phyloP scores from a whole-genome alignment of 2,329 filamentous ascomycete species.

The Apiospora arundinis region DNA sequence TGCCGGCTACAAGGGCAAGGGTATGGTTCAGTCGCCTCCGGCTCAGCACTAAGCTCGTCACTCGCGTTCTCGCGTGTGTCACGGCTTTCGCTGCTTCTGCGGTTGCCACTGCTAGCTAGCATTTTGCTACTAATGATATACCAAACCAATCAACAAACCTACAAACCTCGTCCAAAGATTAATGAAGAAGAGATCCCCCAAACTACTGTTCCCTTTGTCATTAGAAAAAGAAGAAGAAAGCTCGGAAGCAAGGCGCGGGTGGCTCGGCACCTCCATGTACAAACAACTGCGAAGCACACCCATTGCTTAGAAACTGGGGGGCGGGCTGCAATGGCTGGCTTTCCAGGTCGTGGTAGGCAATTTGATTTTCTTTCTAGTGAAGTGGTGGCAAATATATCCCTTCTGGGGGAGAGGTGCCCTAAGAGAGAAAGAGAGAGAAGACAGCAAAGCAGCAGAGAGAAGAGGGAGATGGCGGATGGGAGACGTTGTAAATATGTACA shows the following conservation, averaged over 20 bases:
- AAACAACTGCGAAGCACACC: slow-evolving; percentile 7
- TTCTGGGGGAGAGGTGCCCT: background rate
- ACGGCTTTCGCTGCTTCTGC: slow-evolving; percentile 19
- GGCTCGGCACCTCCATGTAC: slow-evolving; percentile 19
- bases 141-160: slow-evolving; percentile 30
- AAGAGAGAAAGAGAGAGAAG: background rate
- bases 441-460: background rate
- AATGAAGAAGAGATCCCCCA: slow-evolving; percentile 19
- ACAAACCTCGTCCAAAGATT: slow-evolving; percentile 24
- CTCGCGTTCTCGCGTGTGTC: slow-evolving; percentile 2
- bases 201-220: slow-evolving; percentile 44
- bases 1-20: slow-evolving; percentile 78
- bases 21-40: slow-evolving; percentile 74
- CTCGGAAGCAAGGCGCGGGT: slow-evolving; percentile 30
- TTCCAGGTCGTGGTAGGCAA: slow-evolving; percentile 5
- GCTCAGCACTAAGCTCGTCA: slow-evolving; percentile 47
- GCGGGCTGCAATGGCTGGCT: background rate
- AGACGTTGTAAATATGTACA: slow-evolving; percentile 21
- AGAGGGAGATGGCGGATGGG: background rate
- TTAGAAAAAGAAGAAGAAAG: slow-evolving; percentile 41
- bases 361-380: slow-evolving; percentile 13
- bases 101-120: slow-evolving; percentile 23
- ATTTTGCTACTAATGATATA: slow-evolving; percentile 30
- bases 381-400: background rate
- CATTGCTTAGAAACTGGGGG: slow-evolving; percentile 11